These are phyloP conservation scores for Apocynum venetum DNA, from an alignment of 257 asterid genomes.

Conservation along the genomic window DNA sequence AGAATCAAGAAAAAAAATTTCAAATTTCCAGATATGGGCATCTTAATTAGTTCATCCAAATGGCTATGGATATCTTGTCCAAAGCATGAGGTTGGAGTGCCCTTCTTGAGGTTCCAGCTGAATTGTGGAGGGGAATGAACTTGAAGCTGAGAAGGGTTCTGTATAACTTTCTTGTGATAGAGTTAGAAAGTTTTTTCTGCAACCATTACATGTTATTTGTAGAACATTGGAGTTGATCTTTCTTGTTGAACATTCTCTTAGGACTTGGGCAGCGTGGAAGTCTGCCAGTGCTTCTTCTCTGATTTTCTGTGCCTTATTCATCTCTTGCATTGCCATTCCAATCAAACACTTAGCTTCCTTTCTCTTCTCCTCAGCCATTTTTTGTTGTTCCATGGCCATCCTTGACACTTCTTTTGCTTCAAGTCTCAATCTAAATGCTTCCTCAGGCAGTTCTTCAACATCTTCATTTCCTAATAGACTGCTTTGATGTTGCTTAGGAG, in stretches of 20 bases:
- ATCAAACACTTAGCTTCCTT: slow-evolving; percentile 29
- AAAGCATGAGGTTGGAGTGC: slow-evolving; percentile 3
- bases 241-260: slow-evolving; percentile 21
- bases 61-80: slow-evolving; percentile 1
- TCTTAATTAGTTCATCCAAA: too few relatives aligned
- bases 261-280: slow-evolving; percentile 18
- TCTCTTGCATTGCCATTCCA: slow-evolving; percentile 36
- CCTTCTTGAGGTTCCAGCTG: neutral
- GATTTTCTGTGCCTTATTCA: slow-evolving; percentile 32
- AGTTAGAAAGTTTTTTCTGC: slow-evolving; percentile 22
- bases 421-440: slow-evolving; percentile 21
- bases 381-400: slow-evolving; percentile 30
- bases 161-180: slow-evolving; percentile 10
- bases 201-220: slow-evolving; percentile 28
- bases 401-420: slow-evolving; percentile 29
- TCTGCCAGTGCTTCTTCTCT: slow-evolving; percentile 28
- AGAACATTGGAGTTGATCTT: slow-evolving; percentile 15
- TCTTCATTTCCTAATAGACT: neutral
- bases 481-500: neutral
- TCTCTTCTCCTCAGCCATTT: slow-evolving; percentile 32
- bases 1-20: neutral
- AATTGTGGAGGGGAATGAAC: slow-evolving; percentile 6
- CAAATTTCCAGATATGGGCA: neutral
- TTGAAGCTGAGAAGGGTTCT: slow-evolving; percentile 15
- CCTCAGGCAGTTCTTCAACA: slow-evolving; percentile 7